These are phyloP conservation scores for Fusarium compactum DNA, from an alignment of 2,329 filamentous ascomycete genomes.

Conservation along the genomic window DNA sequence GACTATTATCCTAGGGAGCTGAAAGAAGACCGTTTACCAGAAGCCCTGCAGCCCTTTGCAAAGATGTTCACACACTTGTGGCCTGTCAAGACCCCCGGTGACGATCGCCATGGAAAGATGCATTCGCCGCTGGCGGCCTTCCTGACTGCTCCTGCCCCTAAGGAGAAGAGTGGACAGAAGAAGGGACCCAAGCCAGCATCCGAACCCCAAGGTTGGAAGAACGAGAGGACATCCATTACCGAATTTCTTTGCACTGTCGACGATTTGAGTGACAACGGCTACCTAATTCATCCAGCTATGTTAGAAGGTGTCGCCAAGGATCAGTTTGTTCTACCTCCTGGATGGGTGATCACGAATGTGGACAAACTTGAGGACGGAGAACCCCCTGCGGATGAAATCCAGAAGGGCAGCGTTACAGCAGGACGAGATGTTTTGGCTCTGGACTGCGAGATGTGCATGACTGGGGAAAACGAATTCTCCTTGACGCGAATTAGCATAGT, in stretches of 20 bases:
- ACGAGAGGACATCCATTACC: constrained; percentile 84
- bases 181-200: constrained; percentile 69
- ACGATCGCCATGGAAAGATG: constrained; percentile 82
- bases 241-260: constrained; percentile 78
- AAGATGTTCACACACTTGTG: constrained; percentile 90
- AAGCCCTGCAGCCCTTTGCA: constrained; percentile 73
- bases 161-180: constrained; percentile 71
- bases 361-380: constrained; percentile 73
- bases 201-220: constrained; percentile 75
- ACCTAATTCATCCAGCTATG: constrained; percentile 83
- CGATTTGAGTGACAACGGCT: constrained; percentile 86
- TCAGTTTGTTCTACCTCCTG: constrained; percentile 68
- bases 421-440: constrained; percentile 84
- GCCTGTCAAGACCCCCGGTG: constrained; percentile 89
- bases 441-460: constrained; percentile 98
- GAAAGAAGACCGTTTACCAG: constrained; percentile 63
- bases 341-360: constrained; percentile 87
- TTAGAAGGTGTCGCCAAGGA: constrained; percentile 69
- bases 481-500: constrained; percentile 91
- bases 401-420: constrained; percentile 85
- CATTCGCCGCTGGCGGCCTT: constrained; percentile 90
- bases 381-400: constrained; percentile 76
- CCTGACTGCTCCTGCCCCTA: constrained; percentile 78
- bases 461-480: constrained; percentile 80
- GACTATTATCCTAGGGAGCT: constrained; percentile 70